Evolutionary conservation across 805 yeast species (phyloP), one percentile per base, ranked within the genome.

Genomic region (Yarrowia phangngaensis): DNA sequence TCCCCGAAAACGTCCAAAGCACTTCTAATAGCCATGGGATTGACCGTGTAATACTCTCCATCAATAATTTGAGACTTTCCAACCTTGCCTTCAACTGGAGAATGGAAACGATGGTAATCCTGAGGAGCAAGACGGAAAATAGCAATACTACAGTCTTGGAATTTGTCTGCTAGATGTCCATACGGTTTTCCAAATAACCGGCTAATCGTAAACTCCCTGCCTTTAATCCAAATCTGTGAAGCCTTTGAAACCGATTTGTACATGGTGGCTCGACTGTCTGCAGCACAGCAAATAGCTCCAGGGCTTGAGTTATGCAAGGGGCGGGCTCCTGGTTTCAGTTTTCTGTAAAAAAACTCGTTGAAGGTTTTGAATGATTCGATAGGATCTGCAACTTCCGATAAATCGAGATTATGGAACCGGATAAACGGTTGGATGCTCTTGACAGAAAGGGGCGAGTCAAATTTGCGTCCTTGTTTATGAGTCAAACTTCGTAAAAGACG

Each of bases 11-110:
- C 97, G 63, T 90, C 97, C 50, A 90, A 66, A 8, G 78, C 76
- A 2, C 95, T 84, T 51, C 97, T 67, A 24, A 92, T 76, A 0
- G 97, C 97, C 97, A 90, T 90, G 1, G 97, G 97, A 60, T 90
- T 90, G 14, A 90, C 98, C 0, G 97, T 90, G 62, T 86, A 90
- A 62, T 90, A 90, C 58, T 88, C 92, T 0, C 97, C 98, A 26
- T 80, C 83, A 23, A 90, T 83, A 55, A 70, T 73, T 36, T 70
- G 70, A 12, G 90, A 80, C 51, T 76, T 71, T 1, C 84, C 83
- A 24, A 92, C 65, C 0, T 61, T 61, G 2, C 97, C 97, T 52
- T 74, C 75, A 2, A 92, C 89, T 0, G 97, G 95, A 12, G 78
- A 73, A 63, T 90, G 98, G 64, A 90, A 89, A 34, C 98, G 70